Conservation (phyloP, 1,139 yeast species). For the Yueomyces sp. region DNA sequence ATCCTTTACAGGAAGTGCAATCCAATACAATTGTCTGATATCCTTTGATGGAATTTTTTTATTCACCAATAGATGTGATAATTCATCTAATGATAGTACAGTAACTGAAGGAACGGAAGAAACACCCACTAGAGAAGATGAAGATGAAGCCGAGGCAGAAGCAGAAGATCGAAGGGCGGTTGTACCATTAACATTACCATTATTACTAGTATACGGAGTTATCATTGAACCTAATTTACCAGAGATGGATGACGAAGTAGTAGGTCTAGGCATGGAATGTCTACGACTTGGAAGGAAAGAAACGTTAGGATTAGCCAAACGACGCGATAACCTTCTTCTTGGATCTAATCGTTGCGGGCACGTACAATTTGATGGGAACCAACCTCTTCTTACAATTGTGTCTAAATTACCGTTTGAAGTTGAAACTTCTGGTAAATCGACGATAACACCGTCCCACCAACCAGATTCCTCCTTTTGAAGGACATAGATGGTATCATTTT, state of each 20-base stretch:
- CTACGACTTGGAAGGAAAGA: background rate
- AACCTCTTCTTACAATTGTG: slow-evolving; percentile 38
- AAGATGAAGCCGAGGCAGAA: background rate
- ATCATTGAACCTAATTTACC: background rate
- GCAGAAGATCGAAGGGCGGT: background rate
- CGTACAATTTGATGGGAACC: slow-evolving; percentile 53
- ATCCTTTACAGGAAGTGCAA: slow-evolving; percentile 1
- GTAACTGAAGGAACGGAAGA: background rate
- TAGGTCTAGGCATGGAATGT: background rate
- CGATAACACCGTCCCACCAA: slow-evolving; percentile 69
- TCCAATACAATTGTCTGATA: background rate
- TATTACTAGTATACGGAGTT: background rate
- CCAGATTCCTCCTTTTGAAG: slow-evolving; percentile 40
- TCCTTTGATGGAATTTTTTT: background rate
- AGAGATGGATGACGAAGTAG: background rate
- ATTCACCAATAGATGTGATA: background rate
- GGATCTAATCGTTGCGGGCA: background rate
- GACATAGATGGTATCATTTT: slow-evolving; percentile 15
- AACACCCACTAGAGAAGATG: background rate
- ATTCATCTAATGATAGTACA: background rate
- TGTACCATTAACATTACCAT: background rate
- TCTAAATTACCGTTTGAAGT: slow-evolving; percentile 52
- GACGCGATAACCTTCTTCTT: slow-evolving; percentile 1
- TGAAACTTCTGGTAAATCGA: slow-evolving; percentile 20
- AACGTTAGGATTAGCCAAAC: background rate